Conservation (phyloP, 2,329 filamentous ascomycete genomes). For the Ceratocystis cubensis region DNA sequence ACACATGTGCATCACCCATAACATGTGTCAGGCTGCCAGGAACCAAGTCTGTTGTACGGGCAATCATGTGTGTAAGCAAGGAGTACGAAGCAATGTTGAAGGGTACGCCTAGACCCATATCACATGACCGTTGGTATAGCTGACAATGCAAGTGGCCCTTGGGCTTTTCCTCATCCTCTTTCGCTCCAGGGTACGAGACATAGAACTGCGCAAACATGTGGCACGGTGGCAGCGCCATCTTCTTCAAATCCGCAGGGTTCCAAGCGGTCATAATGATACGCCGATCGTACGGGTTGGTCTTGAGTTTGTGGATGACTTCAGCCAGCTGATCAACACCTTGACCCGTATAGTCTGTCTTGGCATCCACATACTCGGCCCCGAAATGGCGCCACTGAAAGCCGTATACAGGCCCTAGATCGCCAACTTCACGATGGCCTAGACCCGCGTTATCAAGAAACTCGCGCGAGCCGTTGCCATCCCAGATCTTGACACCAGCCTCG, state of each 20-base stretch:
- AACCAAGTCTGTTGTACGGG: slow-evolving; percentile 69
- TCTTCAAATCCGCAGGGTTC: slow-evolving; percentile 75
- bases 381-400: slow-evolving; percentile 99
- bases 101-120: slow-evolving; percentile 93
- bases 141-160: slow-evolving; percentile 71
- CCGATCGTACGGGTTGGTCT: slow-evolving; percentile 72
- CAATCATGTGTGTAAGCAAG: slow-evolving; percentile 87
- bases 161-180: slow-evolving; percentile 32
- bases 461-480: slow-evolving; percentile 92
- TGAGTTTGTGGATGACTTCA: slow-evolving; percentile 77
- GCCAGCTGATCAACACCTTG: slow-evolving; percentile 88
- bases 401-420: slow-evolving; percentile 90
- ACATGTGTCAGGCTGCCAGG: slow-evolving; percentile 85
- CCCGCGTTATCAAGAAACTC: slow-evolving; percentile 80
- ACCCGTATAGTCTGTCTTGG: slow-evolving; percentile 68
- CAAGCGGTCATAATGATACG: slow-evolving; percentile 84
- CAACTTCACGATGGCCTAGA: slow-evolving; percentile 65
- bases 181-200: slow-evolving; percentile 54
- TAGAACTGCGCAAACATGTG: slow-evolving; percentile 99
- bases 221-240: slow-evolving; percentile 88
- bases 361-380: slow-evolving; percentile 75
- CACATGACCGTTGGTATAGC: slow-evolving; percentile 85
- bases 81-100: slow-evolving; percentile 98
- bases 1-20: slow-evolving; percentile 97
- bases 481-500: slow-evolving; percentile 81